A percentile compares a stretch with the other conserved stretches of the same genome.
Evolutionary conservation across 352 stramenopile species (phyloP).

Genomic region (Thalassiosira sp.): DNA sequence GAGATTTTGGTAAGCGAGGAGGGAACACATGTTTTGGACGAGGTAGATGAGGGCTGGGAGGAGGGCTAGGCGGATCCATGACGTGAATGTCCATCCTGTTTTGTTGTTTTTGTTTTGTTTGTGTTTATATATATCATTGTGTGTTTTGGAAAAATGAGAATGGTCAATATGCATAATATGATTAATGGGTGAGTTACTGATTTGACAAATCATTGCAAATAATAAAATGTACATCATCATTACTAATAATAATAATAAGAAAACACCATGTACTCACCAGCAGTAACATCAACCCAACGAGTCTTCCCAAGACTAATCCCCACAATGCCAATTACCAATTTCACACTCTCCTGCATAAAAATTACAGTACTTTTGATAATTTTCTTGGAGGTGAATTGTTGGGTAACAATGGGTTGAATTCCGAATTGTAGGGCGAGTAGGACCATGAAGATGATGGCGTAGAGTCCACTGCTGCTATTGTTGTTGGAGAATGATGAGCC

Average conservation of each 20-base stretch:
- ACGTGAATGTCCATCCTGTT: constrained; percentile 60
- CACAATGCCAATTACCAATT: constrained; percentile 64
- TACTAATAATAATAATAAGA: constrained; percentile 1
- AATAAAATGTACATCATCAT: constrained; percentile 3
- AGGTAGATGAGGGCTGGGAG: constrained; percentile 77
- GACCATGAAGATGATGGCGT: constrained; percentile 61
- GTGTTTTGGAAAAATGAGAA: too few relatives aligned
- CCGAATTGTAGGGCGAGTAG: constrained; percentile 79
- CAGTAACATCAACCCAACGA: constrained; percentile 33
- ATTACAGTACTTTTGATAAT: constrained; percentile 74
- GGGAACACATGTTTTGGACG: constrained; percentile 76
- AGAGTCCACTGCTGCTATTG: constrained; percentile 11
- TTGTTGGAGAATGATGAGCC: neutral
- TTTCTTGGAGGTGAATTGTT: constrained; percentile 59
- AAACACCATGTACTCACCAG: constrained; percentile 28
- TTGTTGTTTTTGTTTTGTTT: constrained; percentile 11
- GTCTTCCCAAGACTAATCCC: constrained; percentile 54
- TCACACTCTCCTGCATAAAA: constrained; percentile 74
- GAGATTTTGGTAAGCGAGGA: constrained; percentile 81
- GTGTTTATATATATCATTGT: neutral
- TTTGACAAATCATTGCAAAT: too few relatives aligned
- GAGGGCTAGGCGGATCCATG: constrained; percentile 66
- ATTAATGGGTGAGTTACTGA: too few relatives aligned
- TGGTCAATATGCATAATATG: too few relatives aligned
- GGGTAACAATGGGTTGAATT: constrained; percentile 74